phyloP scores from a whole-genome alignment of 495 filamentous ascomycete species.

The Penicillium egyptiacum region DNA sequence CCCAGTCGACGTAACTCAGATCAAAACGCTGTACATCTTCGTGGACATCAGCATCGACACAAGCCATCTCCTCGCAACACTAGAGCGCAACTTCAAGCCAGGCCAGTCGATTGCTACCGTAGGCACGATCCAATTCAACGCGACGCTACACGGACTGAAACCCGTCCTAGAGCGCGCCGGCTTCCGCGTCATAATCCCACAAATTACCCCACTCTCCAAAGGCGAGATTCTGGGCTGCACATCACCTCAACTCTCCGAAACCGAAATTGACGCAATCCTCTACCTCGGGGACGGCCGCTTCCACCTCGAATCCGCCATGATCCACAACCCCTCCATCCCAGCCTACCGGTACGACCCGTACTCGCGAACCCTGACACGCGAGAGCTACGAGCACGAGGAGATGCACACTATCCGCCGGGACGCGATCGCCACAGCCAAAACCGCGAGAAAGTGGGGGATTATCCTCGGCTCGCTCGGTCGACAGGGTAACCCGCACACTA shows the following conservation, averaged over 20 bases:
- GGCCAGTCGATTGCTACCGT: conserved; percentile 89
- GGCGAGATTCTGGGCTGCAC: conserved; percentile 97
- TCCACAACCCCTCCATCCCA: conserved; percentile 86
- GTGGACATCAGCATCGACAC: conserved; percentile 97
- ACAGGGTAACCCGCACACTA: conserved; percentile 92
- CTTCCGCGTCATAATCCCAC: conserved; percentile 80
- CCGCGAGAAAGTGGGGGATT: conserved; percentile 85
- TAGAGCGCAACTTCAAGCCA: conserved; percentile 83
- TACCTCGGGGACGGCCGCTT: conserved; percentile 97
- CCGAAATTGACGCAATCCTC: conserved; percentile 71
- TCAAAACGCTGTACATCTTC: conserved; percentile 96
- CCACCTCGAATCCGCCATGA: conserved; percentile 98
- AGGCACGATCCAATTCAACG: conserved; percentile 98
- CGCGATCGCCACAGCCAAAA: conserved; percentile 71
- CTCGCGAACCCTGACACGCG: conserved; percentile 82
- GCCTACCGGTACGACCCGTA: conserved; percentile 98
- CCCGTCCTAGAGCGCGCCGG: conserved; percentile 75
- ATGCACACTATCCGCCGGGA: conserved; percentile 78
- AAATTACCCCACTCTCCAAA: conserved; percentile 87
- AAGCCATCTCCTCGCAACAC: conserved; percentile 74
- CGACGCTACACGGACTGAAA: conserved; percentile 81
- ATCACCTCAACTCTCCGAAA: conserved; percentile 66
- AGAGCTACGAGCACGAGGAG: conserved; percentile 84
- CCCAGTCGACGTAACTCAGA: conserved; percentile 90
- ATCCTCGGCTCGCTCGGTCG: conserved; percentile 90